Percentiles rank a stretch among this genome's conserved stretches.
These are phyloP conservation scores for Aspergillus fijiensis DNA, from an alignment of 2,329 filamentous ascomycete species.

Conservation along the genomic window DNA sequence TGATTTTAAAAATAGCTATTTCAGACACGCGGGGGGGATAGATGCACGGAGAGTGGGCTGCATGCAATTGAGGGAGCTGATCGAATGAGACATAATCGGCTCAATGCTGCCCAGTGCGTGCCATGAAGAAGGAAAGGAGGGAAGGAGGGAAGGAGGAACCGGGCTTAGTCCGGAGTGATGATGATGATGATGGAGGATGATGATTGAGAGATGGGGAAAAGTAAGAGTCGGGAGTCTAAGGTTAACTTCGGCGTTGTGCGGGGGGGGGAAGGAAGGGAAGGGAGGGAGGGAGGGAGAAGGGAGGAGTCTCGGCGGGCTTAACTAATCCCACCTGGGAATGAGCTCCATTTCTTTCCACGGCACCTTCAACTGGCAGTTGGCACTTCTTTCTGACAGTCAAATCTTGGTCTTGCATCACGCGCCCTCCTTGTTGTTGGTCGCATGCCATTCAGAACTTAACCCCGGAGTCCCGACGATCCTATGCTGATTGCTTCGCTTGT, in stretches of 20 bases:
- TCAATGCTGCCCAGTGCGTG: constrained; percentile 3
- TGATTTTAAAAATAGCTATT: constrained; percentile 4
- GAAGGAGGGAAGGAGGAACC: not conserved
- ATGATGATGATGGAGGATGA: not conserved
- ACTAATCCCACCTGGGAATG: not conserved
- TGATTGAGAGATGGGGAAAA: not conserved
- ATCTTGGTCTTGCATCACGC: constrained; percentile 11
- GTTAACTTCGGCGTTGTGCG: not conserved
- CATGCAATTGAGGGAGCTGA: not conserved
- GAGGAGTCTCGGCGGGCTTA: not conserved
- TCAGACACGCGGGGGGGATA: not conserved
- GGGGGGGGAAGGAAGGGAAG: not conserved
- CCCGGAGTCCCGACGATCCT: not conserved
- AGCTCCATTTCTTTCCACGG: not conserved
- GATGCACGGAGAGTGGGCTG: not conserved
- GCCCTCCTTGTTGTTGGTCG: not conserved
- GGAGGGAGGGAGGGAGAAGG: not conserved
- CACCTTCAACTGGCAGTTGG: not conserved
- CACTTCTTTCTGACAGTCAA: not conserved
- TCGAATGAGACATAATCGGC: constrained; percentile 4
- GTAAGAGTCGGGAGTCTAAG: no score
- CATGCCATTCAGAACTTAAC: not conserved
- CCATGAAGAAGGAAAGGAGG: not conserved
- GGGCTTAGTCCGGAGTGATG: not conserved
- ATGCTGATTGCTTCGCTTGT: not conserved